Conservation (phyloP, 352 stramenopile genomes). For the Pythium aquatile region DNA sequence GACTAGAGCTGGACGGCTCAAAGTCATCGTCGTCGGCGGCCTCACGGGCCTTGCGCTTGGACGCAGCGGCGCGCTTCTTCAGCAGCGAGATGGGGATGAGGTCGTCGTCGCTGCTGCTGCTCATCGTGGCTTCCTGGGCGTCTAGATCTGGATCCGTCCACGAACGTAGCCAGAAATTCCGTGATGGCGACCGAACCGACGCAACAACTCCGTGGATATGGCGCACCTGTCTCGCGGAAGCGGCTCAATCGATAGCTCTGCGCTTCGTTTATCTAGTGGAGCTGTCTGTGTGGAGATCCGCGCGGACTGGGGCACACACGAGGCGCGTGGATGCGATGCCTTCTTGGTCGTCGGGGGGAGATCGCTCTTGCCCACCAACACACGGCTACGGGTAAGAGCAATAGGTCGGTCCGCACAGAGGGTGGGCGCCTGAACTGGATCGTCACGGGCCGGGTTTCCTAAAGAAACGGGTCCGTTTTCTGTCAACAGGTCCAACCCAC, state of each 20-base stretch:
- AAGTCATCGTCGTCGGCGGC: conserved; percentile 21
- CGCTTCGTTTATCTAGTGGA: not conserved
- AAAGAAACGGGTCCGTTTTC: not conserved
- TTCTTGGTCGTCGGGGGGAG: not conserved
- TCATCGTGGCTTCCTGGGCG: conserved; percentile 9
- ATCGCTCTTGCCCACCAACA: conserved; percentile 8
- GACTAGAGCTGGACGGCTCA: conserved; percentile 11
- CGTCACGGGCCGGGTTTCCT: conserved; percentile 10
- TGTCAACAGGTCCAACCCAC: not conserved
- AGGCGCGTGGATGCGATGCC: not conserved
- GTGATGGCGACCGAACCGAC: not conserved
- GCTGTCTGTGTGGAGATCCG: not conserved
- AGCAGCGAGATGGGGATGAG: conserved; percentile 68
- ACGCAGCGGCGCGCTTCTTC: conserved; percentile 46
- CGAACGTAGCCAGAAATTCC: not conserved
- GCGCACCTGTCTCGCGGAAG: not conserved
- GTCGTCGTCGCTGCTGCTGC: conserved; percentile 83
- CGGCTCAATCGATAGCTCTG: conserved; percentile 10
- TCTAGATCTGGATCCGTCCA: not conserved
- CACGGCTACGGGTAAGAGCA: conserved; percentile 4
- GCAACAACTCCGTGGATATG: not conserved
- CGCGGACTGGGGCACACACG: not conserved
- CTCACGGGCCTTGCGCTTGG: conserved; percentile 23
- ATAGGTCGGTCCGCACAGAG: conserved; percentile 5
- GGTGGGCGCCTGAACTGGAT: conserved; percentile 11